A percentile compares a stretch with the other conserved stretches of the same genome.
Conservation (phyloP, 306 rosid genomes). For the Lagenaria siceraria region DNA sequence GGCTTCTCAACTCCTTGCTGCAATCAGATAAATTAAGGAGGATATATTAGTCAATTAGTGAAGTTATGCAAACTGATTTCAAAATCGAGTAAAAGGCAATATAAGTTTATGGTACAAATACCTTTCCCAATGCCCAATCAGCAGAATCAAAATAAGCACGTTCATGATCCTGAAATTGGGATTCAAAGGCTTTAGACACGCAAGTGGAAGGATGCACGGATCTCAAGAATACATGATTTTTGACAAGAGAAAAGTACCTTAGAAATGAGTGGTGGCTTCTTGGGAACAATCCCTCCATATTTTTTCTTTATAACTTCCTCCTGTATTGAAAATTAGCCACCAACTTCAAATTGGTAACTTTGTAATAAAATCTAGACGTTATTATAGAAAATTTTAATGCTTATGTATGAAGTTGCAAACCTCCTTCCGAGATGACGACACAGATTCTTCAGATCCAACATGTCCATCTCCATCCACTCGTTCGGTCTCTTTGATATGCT, state of each 20-base stretch:
- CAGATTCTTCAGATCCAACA: neutral
- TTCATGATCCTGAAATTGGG: constrained; percentile 71
- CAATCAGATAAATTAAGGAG: constrained; percentile 16
- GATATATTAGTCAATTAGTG: neutral
- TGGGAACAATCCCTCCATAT: constrained; percentile 83
- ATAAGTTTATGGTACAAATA: constrained; percentile 14
- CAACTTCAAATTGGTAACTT: neutral
- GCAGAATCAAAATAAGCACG: constrained; percentile 98
- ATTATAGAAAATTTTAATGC: neutral
- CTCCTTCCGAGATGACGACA: constrained; percentile 5
- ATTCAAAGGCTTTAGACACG: constrained; percentile 10
- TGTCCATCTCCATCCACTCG: constrained; percentile 3
- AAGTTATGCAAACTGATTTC: neutral
- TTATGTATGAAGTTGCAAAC: neutral
- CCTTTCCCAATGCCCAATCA: constrained; percentile 99
- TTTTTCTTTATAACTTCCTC: constrained; percentile 71
- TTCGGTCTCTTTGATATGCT: neutral
- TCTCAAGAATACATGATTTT: neutral
- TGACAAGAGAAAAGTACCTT: constrained; percentile 30
- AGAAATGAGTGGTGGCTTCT: constrained; percentile 83
- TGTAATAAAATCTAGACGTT: neutral
- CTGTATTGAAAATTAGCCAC: constrained; percentile 21
- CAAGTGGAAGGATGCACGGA: neutral
- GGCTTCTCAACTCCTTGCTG: constrained; percentile 96
- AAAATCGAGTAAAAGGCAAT: neutral